Conservation (phyloP, 1,284 basidiomycete genomes). For the Ustilago shanxiensis region DNA sequence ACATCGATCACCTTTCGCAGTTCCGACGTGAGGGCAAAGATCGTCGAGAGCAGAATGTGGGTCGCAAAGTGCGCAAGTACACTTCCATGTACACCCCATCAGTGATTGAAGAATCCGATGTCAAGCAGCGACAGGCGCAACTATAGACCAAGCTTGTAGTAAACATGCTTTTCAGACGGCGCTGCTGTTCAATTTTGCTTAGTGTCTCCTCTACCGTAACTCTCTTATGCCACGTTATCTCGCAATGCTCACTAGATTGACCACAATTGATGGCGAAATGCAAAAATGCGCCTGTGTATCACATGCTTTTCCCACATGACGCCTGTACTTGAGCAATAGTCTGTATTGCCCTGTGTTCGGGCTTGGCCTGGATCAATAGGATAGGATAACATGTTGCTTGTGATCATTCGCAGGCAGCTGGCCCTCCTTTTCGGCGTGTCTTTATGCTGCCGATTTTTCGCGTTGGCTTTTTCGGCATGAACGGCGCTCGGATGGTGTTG, state of each 20-base stretch:
- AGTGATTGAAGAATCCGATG: constrained; percentile 32
- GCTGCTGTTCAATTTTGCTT: background rate
- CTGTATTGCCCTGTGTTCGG: too few relatives aligned
- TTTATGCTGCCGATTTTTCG: background rate
- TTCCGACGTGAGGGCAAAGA: constrained; percentile 71
- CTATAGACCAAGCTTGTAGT: background rate
- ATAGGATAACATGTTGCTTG: too few relatives aligned
- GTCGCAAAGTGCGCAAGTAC: constrained; percentile 40
- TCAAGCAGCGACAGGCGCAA: constrained; percentile 43
- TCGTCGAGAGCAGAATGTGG: constrained; percentile 55
- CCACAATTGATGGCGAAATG: too few relatives aligned
- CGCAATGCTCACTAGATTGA: background rate
- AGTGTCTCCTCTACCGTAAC: background rate
- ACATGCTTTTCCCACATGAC: too few relatives aligned
- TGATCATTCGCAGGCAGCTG: too few relatives aligned
- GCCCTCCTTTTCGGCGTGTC: too few relatives aligned
- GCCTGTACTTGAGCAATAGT: too few relatives aligned
- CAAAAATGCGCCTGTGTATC: too few relatives aligned
- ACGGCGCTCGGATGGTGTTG: constrained; percentile 39
- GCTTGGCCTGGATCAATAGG: too few relatives aligned
- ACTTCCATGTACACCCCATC: constrained; percentile 40
- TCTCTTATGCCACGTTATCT: background rate
- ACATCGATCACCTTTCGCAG: constrained; percentile 63
- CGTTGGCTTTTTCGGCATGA: constrained; percentile 8
- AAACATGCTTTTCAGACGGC: background rate